Evolutionary conservation across 768 basidiomycete genomes (phyloP), one percentile per base, ranked within the genome.

Genomic region (Termitomyces sp.): DNA sequence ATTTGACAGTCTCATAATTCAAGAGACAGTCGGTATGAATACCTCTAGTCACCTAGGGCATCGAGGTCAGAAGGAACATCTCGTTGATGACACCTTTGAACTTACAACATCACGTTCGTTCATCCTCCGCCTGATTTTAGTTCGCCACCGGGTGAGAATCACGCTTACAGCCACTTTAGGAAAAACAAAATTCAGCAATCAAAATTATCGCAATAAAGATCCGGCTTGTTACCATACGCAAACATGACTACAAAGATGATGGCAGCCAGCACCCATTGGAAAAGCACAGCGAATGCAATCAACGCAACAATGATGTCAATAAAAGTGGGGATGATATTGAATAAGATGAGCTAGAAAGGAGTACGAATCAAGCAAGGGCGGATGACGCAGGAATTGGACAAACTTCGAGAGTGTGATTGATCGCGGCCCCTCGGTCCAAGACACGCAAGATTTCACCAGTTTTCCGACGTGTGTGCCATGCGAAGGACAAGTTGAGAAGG

Each of bases 1-100:
- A 92, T 72, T 92, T 95, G 67, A 94, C 89, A 5, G 92, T 93
- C 72, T 91, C 90, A 62, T 91, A 91, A 69, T 91, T 91, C 55
- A 92, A 81, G 33, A 93, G 74, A 66, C 86, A 87, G 67, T 94
- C 92, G 5, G 90, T 88, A 65, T 92, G 89, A 56, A 94, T 94
- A 9, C 89, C 91, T 42, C 93, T 84, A 24, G 88, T 92, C 28
- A 88, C 73, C 87, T 89, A 24, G n/a, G 15, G 53, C 20, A 12
- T 55, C 7, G 40, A 62, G 12, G 50, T 57, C 57, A 59, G 16
- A 56, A 55, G 28, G 38, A 58, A 22, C 35, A 9, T 38, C 12
- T 35, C 42, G 18, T 32, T 45, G 36, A 20, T 32, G 55, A 55
- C 38, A 12, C 28, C 16, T 22, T 39, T 15, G 9, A n/a, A 75